These are phyloP conservation scores for Suillus bovinus DNA, from an alignment of 768 basidiomycete species.

Conservation along the genomic window DNA sequence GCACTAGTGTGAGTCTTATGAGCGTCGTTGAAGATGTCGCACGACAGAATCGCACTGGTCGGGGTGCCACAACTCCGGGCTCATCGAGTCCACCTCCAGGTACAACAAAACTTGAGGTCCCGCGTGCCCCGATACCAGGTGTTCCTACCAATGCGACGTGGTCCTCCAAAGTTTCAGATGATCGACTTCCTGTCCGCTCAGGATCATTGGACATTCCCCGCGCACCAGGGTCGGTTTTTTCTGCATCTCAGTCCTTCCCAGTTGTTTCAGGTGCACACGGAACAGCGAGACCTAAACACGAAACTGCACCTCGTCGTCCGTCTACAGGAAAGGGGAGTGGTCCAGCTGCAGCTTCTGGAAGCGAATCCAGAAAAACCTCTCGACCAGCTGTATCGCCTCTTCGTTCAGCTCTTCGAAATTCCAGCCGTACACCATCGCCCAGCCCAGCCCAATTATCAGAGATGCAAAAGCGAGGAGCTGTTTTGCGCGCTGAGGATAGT, in stretches of 20 bases:
- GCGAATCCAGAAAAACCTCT: neutral
- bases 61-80: conserved; percentile 9
- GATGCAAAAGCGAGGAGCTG: neutral
- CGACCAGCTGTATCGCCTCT: conserved; percentile 50
- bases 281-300: neutral
- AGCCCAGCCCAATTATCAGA: conserved; percentile 16
- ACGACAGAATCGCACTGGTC: conserved; percentile 34
- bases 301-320: neutral
- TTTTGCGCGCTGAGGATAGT: neutral
- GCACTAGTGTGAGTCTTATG: conserved; percentile 49
- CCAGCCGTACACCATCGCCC: conserved; percentile 53
- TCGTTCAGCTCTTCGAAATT: conserved; percentile 60
- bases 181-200: neutral
- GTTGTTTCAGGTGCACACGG: neutral
- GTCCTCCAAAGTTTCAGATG: conserved; percentile 1
- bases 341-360: neutral
- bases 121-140: conserved; percentile 11
- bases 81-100: neutral
- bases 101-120: conserved; percentile 5
- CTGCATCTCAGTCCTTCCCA: conserved; percentile 2
- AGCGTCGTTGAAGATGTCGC: conserved; percentile 68
- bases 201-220: conserved; percentile 27
- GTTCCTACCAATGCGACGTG: neutral
- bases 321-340: neutral
- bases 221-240: conserved; percentile 17